These are phyloP conservation scores for Phialocephala subalpina DNA, from an alignment of 2,329 filamentous ascomycete genomes.

Conservation along the genomic window DNA sequence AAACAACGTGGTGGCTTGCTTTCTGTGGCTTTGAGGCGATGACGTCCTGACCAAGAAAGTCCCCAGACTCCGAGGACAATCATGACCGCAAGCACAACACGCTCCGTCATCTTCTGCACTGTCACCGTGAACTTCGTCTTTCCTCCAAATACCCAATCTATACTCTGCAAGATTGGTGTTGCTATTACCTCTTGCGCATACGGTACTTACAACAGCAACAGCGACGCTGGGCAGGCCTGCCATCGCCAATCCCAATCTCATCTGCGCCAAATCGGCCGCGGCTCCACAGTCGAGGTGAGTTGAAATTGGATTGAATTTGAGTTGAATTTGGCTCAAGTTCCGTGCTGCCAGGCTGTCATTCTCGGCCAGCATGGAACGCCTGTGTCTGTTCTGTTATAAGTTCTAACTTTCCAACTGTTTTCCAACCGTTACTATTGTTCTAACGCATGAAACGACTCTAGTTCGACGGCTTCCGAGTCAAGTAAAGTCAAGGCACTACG, in stretches of 20 bases:
- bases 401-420: not conserved
- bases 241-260: conserved; percentile 1
- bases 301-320: not conserved
- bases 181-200: not conserved
- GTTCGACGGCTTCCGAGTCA: conserved; percentile 12
- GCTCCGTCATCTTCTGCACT: not conserved
- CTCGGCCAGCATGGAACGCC: not conserved
- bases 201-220: not conserved
- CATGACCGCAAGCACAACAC: not conserved
- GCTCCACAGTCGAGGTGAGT: conserved; percentile 4
- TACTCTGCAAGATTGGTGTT: not conserved
- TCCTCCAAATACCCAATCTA: not conserved
- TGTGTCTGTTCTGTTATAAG: not conserved
- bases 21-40: not conserved
- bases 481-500: conserved; percentile 11
- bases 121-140: not conserved
- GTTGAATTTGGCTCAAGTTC: not conserved
- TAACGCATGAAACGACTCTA: conserved; percentile 21
- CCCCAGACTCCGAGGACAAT: not conserved
- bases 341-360: not conserved
- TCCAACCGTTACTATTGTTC: not conserved
- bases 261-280: conserved; percentile 9
- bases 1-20: not conserved
- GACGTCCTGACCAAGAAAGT: not conserved
- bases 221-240: not conserved